These are phyloP conservation scores for Murraya koenigii DNA, from an alignment of 345 rosid genomes.

Conservation along the genomic window DNA sequence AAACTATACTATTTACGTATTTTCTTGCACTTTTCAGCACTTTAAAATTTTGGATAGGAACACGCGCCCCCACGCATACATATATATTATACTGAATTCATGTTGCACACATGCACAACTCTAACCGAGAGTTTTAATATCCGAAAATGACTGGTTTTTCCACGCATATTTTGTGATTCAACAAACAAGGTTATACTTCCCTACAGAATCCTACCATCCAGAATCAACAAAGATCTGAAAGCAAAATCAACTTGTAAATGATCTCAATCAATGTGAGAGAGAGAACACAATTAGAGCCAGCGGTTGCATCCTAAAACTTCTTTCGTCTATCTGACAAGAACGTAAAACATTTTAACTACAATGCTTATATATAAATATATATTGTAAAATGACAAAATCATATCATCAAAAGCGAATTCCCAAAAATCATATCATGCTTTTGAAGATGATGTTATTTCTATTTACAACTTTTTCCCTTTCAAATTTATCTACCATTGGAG, in stretches of 20 bases:
- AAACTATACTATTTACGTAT: no score
- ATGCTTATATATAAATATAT: neutral
- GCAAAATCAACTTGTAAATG: neutral
- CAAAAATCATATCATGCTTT: neutral
- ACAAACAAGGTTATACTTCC: constrained; percentile 13
- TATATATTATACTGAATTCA: no score
- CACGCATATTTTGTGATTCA: constrained; percentile 29
- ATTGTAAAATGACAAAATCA: neutral
- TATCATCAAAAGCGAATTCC: neutral
- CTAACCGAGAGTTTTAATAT: neutral
- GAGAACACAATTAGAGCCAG: neutral
- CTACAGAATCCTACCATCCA: neutral
- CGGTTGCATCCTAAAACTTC: constrained; percentile 17
- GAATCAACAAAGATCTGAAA: neutral
- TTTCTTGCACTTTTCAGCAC: no score
- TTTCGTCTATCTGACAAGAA: neutral
- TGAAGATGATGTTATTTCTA: constrained; percentile 10
- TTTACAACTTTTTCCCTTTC: constrained; percentile 21
- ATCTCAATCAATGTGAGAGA: neutral
- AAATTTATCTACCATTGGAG: constrained; percentile 14
- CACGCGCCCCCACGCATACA: no score
- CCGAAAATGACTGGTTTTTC: neutral
- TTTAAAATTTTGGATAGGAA: no score
- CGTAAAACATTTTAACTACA: neutral
- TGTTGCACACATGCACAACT: no score